Conservation (phyloP, 495 filamentous ascomycete genomes). For the Parathielavia appendiculata region DNA sequence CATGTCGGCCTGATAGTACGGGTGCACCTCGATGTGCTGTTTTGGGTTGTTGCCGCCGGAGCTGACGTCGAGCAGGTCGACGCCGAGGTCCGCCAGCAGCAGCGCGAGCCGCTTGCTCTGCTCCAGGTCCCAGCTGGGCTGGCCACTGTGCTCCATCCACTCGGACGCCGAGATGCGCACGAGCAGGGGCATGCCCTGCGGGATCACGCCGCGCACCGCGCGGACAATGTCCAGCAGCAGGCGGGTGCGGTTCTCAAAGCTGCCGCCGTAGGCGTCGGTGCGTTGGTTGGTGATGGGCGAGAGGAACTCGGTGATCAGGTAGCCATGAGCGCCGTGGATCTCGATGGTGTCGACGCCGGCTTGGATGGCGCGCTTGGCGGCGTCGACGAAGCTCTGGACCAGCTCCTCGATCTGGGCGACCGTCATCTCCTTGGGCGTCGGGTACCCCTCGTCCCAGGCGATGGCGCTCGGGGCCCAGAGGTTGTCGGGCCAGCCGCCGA, state of each 20-base stretch:
- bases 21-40: conserved; percentile 54
- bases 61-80: conserved; percentile 74
- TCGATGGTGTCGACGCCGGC: conserved; percentile 69
- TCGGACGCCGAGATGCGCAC: conserved; percentile 67
- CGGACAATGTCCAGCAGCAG: conserved; percentile 45
- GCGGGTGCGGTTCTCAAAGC: conserved; percentile 53
- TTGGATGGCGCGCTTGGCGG: conserved; percentile 55
- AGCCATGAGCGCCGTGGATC: conserved; percentile 60
- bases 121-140: conserved; percentile 60
- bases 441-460: conserved; percentile 41
- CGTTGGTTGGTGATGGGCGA: conserved; percentile 56
- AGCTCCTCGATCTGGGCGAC: conserved; percentile 57
- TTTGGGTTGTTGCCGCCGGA: conserved; percentile 59
- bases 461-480: conserved; percentile 48
- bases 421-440: conserved; percentile 53
- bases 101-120: conserved; percentile 59
- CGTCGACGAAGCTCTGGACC: conserved; percentile 55
- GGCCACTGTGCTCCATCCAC: conserved; percentile 55
- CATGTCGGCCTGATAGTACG: conserved; percentile 59
- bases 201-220: conserved; percentile 49
- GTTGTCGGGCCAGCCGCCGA: conserved; percentile 64
- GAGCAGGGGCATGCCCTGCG: conserved; percentile 58
- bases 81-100: conserved; percentile 56
- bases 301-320: conserved; percentile 59
- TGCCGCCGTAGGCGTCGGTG: conserved; percentile 54